Percentiles rank a stretch among this genome's conserved stretches.
Conservation (phyloP, 768 basidiomycete genomes). For the Lactarius tabidus region DNA sequence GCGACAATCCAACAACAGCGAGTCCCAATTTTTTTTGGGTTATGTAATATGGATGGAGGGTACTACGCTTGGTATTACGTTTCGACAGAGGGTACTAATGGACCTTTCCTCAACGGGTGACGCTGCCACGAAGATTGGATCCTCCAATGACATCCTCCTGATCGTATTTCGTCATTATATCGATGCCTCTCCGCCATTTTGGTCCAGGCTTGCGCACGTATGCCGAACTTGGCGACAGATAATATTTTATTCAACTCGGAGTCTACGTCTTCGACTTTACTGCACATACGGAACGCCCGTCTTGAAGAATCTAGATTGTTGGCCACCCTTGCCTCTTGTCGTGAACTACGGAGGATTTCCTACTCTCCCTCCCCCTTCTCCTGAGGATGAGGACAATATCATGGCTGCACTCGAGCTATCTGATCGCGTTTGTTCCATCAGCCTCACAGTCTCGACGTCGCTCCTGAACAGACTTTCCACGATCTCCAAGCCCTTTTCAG, state of each 20-base stretch:
- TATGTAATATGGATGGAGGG: no score
- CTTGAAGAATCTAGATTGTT: neutral
- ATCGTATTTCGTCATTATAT: neutral
- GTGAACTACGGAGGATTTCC: neutral
- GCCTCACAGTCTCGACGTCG: neutral
- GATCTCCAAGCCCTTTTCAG: neutral
- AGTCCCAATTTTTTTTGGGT: neutral
- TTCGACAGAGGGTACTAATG: no score
- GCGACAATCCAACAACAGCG: neutral
- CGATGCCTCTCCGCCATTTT: neutral
- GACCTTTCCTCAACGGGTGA: no score
- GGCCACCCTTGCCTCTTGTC: neutral
- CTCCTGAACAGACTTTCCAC: neutral
- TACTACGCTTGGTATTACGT: no score
- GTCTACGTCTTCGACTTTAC: neutral
- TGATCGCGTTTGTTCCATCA: neutral
- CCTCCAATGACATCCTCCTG: neutral
- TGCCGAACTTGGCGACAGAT: neutral
- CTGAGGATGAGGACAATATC: neutral
- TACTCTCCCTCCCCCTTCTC: neutral
- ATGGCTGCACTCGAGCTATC: neutral
- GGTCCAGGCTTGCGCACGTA: neutral
- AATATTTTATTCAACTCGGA: neutral
- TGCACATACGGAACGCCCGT: neutral
- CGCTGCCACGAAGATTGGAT: no score